These are phyloP conservation scores for Chrysoporthe deuterocubensis DNA, from an alignment of 2,329 filamentous ascomycete species.

Conservation along the genomic window DNA sequence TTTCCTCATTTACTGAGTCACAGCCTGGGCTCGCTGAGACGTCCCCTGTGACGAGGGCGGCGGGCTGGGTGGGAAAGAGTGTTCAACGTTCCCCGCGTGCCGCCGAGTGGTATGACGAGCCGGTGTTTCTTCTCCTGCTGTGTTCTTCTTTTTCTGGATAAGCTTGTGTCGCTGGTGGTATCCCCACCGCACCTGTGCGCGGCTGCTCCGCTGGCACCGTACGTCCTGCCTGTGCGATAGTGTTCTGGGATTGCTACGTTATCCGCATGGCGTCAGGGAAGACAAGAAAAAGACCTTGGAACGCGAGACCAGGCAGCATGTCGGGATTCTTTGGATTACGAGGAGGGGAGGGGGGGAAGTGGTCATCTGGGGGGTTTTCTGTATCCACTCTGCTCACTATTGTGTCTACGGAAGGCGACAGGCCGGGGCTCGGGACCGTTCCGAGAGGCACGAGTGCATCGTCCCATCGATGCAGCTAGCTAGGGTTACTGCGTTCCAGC, in stretches of 20 bases:
- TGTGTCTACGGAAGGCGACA: neutral
- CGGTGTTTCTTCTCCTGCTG: neutral
- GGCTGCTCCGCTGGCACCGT: constrained; percentile 6
- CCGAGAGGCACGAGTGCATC: no score
- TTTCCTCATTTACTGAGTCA: neutral
- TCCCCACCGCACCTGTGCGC: constrained; percentile 5
- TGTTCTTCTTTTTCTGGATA: neutral
- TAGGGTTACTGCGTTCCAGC: no score
- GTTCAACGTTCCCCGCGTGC: constrained; percentile 13
- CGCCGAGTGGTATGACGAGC: constrained; percentile 13
- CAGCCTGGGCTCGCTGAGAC: neutral
- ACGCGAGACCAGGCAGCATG: neutral
- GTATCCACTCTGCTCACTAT: neutral
- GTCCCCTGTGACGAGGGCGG: constrained; percentile 4
- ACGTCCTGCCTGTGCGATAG: constrained; percentile 18
- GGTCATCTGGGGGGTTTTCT: neutral
- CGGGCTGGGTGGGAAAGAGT: constrained; percentile 11
- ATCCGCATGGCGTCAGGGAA: constrained; percentile 11
- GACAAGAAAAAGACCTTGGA: neutral
- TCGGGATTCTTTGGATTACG: neutral
- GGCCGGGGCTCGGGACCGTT: neutral
- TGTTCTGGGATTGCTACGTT: constrained; percentile 11
- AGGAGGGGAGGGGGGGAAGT: neutral
- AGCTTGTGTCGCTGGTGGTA: constrained; percentile 5
- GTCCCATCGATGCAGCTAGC: no score